Base-by-base conservation (phyloP, 805 yeast species). In the Starmerella apis region DNA sequence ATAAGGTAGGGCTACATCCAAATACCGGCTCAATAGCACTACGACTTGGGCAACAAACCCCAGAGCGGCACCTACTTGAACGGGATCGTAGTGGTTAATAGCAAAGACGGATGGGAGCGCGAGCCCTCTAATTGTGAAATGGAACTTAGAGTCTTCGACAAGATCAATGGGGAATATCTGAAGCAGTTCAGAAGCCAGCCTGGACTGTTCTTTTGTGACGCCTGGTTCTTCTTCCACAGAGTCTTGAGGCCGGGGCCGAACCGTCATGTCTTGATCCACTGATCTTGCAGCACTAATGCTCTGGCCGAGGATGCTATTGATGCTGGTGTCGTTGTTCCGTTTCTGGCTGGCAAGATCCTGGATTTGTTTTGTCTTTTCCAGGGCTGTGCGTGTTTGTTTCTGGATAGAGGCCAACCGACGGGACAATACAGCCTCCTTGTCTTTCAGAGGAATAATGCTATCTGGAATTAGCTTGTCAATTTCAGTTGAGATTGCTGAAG, bases 31-130 rank as follows among this genome's bases (percentile, higher is more conserved):
- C 3, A 75, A 59, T 24, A 69, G 53, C 13, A 61, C 58, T 4
- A 75, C 67, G 3, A 77, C 57, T 27, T 73, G 73, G 2, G 73
- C 65, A 3, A 73, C 66, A 48, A 69, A 69, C 1, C 79, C 79
- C 23, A 75, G 59, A n/a, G 76, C 71, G 0, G 79, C 72, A 36
- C 71, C 76, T 0, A 71, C 65, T 43, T 70, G 69, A 10, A 65
- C 65, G 18, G 72, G 72, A 46, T 69, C 61, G 53, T 38, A 61
- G 27, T 50, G 65, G 41, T 54, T 51, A 35, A 59, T 54, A 41
- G 59, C 55, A 23, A 54, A 56, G 44, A 58, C 57, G 10, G 63
- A 59, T 4, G 70, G 68, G 10, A 68, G 56, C 22, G 58, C 57
- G 11, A 67, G 47, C 13, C 65, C 68, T 31, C 69, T 58, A n/a